Percentiles rank a stretch among this genome's conserved stretches.
Evolutionary conservation across 2,329 filamentous ascomycete species (phyloP).

Genomic region (Fusarium graminum): DNA sequence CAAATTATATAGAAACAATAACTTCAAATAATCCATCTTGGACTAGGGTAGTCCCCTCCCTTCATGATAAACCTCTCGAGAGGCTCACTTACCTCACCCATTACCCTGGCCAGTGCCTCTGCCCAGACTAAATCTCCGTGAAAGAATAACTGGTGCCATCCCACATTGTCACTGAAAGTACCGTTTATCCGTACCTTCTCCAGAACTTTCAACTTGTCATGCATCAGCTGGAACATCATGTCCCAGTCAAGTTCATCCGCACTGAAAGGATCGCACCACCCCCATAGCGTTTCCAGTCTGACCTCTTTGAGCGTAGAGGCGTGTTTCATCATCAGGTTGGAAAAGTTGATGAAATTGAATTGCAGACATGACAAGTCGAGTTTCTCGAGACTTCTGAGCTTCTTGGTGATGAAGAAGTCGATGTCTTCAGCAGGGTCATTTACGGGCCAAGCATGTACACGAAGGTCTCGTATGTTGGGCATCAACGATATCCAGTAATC

Average conservation of each 20-base stretch:
- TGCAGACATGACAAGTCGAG: constrained; percentile 29
- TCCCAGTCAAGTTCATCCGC: constrained; percentile 34
- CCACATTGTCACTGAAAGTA: constrained; percentile 25
- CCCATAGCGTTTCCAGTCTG: constrained; percentile 20
- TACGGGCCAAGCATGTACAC: constrained; percentile 12
- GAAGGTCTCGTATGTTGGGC: constrained; percentile 38
- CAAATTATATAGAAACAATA: background rate
- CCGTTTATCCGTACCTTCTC: constrained; percentile 25
- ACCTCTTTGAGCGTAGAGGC: constrained; percentile 31
- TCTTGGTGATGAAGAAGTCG: constrained; percentile 37
- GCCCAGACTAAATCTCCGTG: background rate
- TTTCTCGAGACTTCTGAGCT: constrained; percentile 38
- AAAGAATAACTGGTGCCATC: constrained; percentile 35
- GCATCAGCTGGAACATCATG: constrained; percentile 34
- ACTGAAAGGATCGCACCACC: constrained; percentile 20
- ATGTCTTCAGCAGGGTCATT: constrained; percentile 18
- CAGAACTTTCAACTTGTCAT: constrained; percentile 11
- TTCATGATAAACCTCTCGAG: constrained; percentile 38
- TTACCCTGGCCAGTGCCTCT: background rate
- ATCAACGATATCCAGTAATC: constrained; percentile 41
- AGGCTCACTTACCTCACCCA: constrained; percentile 10
- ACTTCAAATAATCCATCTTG: constrained; percentile 19
- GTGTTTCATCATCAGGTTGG: constrained; percentile 32
- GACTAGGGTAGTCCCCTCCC: constrained; percentile 37
- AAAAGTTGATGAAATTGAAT: constrained; percentile 36